Base-by-base conservation (phyloP, 495 filamentous ascomycete genomes). In the Penicillium roqueforti region DNA sequence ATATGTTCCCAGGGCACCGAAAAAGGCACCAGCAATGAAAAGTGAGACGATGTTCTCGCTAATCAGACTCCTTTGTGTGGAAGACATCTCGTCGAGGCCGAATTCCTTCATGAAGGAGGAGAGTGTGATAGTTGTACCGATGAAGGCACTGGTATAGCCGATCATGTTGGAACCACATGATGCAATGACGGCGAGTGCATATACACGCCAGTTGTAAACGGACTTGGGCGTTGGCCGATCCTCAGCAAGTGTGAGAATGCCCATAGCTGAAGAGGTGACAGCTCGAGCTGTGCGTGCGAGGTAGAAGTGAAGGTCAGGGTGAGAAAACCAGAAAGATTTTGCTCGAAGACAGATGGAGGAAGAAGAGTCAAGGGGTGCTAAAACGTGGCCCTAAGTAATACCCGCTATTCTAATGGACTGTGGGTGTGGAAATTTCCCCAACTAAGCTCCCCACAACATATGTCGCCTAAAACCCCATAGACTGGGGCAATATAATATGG, bases 171-270 rank as follows among this genome's bases (percentile, higher is more conserved):
- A 81, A 56, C 83, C 85, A 56, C 85, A 87, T 34, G 83, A 84
- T 26, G 85, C 84, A 34, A 87, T 73, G 25, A 74, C 69, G 5
- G 84, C 83, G 41, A 77, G 81, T 19, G 72, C 65, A 58, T 86
- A 89, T 41, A 89, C 78, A 34, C 84, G 74, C 85, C 85, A 89
- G 72, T 89, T 89, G 79, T 88, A 89, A 59, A 89, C 86, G 39
- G 75, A 71, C 51, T 71, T 69, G 1, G 83, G 83, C 60, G 85
- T 86, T 26, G 83, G 82, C 64, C 82, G 67, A 62, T 88, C 84
- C 67, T 88, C 83, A 47, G 81, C 77, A 42, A 85, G 68, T 19
- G 72, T 69, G 54, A 86, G 74, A 58, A 85, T 59, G 48, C 78
- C 79, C 82, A 86, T 85, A 39, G 57, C 77, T 58, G 58, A 34